Evolutionary conservation across 257 asterid genomes (phyloP).

Genomic region (Solanum virginianum): DNA sequence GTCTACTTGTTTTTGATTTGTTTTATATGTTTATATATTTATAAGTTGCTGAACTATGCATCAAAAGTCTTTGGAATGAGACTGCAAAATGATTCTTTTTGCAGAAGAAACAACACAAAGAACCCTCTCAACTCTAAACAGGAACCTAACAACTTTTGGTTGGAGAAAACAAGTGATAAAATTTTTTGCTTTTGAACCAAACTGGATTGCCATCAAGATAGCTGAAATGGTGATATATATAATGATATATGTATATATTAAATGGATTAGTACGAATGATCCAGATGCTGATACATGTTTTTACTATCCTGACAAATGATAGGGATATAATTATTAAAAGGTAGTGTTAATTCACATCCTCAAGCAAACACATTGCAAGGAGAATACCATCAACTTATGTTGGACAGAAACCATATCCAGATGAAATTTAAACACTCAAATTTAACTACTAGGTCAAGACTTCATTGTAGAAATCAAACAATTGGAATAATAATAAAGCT

Average conservation of each 20-base stretch:
- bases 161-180: neutral
- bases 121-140: neutral
- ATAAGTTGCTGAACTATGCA: neutral
- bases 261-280: neutral
- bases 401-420: neutral
- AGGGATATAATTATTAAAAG: neutral
- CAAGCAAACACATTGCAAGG: neutral
- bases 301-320: neutral
- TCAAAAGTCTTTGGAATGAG: neutral
- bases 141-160: neutral
- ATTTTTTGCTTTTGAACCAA: neutral
- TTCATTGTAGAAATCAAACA: neutral
- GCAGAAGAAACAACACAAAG: neutral
- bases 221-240: neutral
- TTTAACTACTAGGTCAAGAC: neutral
- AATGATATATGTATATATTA: no score
- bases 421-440: neutral
- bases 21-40: neutral
- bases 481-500: neutral
- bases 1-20: neutral
- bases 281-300: neutral
- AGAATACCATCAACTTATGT: neutral
- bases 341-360: neutral
- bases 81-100: neutral
- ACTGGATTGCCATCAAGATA: neutral